Percentiles rank a stretch among this genome's conserved stretches.
Evolutionary conservation across 1,284 basidiomycete genomes (phyloP).

Genomic region (Cutaneotrichosporon cavernicola): DNA sequence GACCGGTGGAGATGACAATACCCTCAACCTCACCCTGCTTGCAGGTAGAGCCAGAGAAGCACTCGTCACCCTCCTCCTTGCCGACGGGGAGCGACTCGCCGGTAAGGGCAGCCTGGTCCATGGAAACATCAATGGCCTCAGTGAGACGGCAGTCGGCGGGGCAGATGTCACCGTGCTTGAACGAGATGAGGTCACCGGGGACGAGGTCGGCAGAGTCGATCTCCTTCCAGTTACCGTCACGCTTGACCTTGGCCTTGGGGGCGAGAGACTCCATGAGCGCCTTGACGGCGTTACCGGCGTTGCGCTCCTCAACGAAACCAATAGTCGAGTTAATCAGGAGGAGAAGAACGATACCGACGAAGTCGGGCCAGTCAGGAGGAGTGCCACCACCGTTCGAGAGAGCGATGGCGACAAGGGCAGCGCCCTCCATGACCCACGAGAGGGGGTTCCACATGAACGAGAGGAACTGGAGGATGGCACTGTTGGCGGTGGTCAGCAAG

Average conservation of each 20-base stretch:
- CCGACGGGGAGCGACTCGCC: constrained; percentile 89
- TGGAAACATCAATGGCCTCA: constrained; percentile 91
- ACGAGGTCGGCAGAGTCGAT: constrained; percentile 85
- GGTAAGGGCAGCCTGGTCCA: constrained; percentile 94
- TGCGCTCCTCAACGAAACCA: constrained; percentile 96
- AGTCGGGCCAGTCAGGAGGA: constrained; percentile 95
- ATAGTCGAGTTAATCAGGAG: constrained; percentile 93
- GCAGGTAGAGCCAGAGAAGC: constrained; percentile 96
- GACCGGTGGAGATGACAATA: constrained; percentile 92
- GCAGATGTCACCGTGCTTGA: constrained; percentile 98
- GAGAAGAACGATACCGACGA: constrained; percentile 90
- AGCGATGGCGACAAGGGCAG: constrained; percentile 91
- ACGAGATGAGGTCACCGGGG: constrained; percentile 88
- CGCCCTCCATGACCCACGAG: constrained; percentile 99
- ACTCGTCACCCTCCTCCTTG: constrained; percentile 91
- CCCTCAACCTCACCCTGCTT: constrained; percentile 97
- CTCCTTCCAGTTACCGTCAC: constrained; percentile 77
- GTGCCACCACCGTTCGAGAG: constrained; percentile 83
- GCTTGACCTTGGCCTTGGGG: constrained; percentile 90
- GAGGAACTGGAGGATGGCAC: constrained; percentile 67
- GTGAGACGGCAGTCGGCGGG: constrained; percentile 93
- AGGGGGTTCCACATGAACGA: constrained; percentile 99
- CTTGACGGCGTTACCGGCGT: constrained; percentile 97
- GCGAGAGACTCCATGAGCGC: constrained; percentile 98
- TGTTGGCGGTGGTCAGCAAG: constrained; percentile 23